A percentile compares a stretch with the other conserved stretches of the same genome.
phyloP scores from a whole-genome alignment of 2,329 filamentous ascomycete species.

The Diaporthe destruens region DNA sequence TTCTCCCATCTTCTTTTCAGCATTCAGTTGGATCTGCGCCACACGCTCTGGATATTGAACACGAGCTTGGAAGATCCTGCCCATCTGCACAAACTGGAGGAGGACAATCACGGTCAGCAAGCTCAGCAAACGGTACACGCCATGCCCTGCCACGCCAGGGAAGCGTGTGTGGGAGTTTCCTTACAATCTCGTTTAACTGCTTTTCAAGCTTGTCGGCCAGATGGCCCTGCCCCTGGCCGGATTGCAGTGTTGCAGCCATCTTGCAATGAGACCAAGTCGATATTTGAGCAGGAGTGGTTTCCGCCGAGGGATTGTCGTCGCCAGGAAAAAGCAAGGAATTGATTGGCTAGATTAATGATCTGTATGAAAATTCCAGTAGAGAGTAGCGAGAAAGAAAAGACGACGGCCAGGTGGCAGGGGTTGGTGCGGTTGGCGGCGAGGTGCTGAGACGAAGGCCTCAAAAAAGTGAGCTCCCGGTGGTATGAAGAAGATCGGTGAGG shows the following conservation, averaged over 20 bases:
- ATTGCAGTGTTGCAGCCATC: conserved; percentile 20
- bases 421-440: neutral
- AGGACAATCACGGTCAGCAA: conserved; percentile 8
- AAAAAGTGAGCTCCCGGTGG: neutral
- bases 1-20: conserved; percentile 40
- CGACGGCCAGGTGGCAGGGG: neutral
- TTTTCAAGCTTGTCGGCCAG: conserved; percentile 40
- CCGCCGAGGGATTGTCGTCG: neutral
- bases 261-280: neutral
- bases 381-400: neutral
- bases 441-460: neutral
- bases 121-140: neutral
- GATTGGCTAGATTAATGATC: neutral
- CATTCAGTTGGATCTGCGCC: conserved; percentile 34
- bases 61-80: conserved; percentile 37
- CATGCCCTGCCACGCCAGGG: no score
- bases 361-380: neutral
- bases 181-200: conserved; percentile 39
- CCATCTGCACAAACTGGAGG: conserved; percentile 41
- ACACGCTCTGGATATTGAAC: conserved; percentile 32
- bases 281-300: neutral
- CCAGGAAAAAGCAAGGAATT: neutral
- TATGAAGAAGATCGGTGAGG: neutral
- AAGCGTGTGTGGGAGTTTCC: neutral
- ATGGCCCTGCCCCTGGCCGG: conserved; percentile 32